Conservation (phyloP, 176 grass and related monocot genomes). For the Eleusine indica region DNA sequence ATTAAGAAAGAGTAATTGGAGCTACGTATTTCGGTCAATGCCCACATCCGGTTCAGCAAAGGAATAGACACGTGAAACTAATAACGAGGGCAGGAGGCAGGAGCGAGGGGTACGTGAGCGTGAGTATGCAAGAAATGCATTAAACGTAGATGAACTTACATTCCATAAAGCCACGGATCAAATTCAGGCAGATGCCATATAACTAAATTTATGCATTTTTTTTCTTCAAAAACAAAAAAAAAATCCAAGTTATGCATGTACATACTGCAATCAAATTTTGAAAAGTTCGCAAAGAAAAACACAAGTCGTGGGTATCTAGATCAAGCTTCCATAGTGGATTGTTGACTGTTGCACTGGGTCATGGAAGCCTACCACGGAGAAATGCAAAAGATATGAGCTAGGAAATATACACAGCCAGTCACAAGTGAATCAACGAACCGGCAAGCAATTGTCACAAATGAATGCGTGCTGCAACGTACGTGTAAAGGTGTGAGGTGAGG, state of each 20-base stretch:
- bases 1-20: neutral
- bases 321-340: neutral
- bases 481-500: no score
- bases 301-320: neutral
- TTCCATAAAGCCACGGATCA: neutral
- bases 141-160: neutral
- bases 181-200: neutral
- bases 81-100: neutral
- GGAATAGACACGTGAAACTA: neutral
- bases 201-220: no score
- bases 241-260: neutral
- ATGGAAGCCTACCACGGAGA: neutral
- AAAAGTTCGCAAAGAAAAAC: neutral
- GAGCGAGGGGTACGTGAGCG: neutral
- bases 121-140: neutral
- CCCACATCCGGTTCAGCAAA: neutral
- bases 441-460: neutral
- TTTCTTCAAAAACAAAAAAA: no score
- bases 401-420: neutral
- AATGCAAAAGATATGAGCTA: neutral
- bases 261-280: neutral
- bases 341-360: neutral
- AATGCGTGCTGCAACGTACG: neutral
- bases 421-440: neutral
- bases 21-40: slow-evolving; percentile 8